Evolutionary conservation across 331 rosid genomes (phyloP).

Genomic region (Rosa hybrid): DNA sequence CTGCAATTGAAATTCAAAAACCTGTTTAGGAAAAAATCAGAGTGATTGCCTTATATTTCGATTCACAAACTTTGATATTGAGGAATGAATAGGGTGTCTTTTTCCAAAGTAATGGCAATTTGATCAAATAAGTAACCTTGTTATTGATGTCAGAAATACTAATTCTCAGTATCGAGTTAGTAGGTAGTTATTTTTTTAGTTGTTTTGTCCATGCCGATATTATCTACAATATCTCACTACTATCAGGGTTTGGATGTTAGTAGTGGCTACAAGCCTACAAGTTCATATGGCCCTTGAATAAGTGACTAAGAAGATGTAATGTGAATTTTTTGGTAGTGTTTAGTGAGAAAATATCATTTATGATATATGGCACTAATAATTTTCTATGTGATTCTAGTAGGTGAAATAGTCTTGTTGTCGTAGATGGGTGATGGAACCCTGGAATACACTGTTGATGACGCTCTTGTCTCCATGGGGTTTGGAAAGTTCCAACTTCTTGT

Average conservation of each 20-base stretch:
- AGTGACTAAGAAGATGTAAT: not conserved
- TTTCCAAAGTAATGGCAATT: not conserved
- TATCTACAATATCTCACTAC: not conserved
- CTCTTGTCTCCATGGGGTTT: constrained; percentile 75
- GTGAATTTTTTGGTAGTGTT: not conserved
- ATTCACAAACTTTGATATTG: not conserved
- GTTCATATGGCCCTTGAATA: not conserved
- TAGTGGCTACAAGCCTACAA: not conserved
- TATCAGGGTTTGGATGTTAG: not conserved
- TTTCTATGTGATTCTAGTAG: constrained; percentile 5
- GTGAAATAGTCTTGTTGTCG: constrained; percentile 1
- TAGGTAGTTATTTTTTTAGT: not conserved
- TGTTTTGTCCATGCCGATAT: not conserved
- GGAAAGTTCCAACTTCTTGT: constrained; percentile 85
- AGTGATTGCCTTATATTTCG: not conserved
- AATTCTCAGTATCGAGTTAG: not conserved
- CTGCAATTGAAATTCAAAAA: not conserved
- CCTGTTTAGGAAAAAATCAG: not conserved
- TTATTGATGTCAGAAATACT: not conserved
- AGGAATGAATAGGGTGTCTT: not conserved
- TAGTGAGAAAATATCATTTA: not conserved
- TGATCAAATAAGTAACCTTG: not conserved
- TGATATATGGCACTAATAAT: not conserved
- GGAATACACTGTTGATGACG: constrained; percentile 79
- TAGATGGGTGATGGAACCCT: constrained; percentile 50